These are phyloP conservation scores for Allium cepa DNA, from an alignment of 106 monocot species.

Conservation along the genomic window DNA sequence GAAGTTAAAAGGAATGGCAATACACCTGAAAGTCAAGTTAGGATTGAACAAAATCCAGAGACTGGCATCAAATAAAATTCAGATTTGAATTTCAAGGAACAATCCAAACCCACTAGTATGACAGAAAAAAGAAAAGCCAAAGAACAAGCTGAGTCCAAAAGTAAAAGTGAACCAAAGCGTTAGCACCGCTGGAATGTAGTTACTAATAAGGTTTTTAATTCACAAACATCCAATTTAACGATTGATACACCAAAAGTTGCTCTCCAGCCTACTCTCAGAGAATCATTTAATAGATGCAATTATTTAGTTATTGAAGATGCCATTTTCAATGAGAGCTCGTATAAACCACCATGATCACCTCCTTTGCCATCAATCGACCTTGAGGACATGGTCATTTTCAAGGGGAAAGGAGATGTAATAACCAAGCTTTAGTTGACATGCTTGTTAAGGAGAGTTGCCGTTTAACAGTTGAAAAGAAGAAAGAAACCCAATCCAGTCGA, in stretches of 20 bases:
- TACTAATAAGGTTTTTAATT: constrained; percentile 43
- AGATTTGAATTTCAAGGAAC: constrained; percentile 20
- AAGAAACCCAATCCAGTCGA: no score
- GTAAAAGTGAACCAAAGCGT: constrained; percentile 45
- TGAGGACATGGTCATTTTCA: no score
- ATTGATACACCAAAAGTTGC: constrained; percentile 31
- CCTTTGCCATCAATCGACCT: no score
- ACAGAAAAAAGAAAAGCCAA: constrained; percentile 72
- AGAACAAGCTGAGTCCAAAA: constrained; percentile 28
- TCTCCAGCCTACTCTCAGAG: constrained; percentile 26
- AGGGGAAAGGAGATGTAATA: no score
- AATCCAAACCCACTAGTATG: constrained; percentile 9
- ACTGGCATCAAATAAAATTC: constrained; percentile 3
- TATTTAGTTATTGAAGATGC: constrained; percentile 44
- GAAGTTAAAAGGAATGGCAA: no score
- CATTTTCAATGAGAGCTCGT: constrained; percentile 57
- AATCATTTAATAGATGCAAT: constrained; percentile 38
- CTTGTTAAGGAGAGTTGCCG: no score
- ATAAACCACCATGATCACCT: constrained; percentile 6
- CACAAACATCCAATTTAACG: constrained; percentile 25
- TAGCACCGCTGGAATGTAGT: constrained; percentile 77
- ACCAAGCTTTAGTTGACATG: no score
- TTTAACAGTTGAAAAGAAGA: no score
- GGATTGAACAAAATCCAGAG: neutral
- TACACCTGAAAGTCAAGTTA: constrained; percentile 7